phyloP scores from a whole-genome alignment of 371 early-diverging fungal species.

The Syncephalastrum sp. region DNA sequence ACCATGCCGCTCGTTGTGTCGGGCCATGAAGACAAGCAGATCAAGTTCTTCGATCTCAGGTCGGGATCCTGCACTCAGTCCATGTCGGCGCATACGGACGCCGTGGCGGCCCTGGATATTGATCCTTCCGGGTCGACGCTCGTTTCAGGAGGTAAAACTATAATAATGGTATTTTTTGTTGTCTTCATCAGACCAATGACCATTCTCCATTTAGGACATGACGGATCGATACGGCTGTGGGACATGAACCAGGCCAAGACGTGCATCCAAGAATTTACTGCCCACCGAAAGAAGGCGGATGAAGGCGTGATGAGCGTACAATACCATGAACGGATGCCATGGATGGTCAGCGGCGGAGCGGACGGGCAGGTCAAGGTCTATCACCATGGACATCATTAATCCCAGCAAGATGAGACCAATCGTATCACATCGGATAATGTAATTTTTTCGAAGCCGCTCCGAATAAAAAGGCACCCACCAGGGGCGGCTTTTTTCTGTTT shows the following conservation, averaged over 20 bases:
- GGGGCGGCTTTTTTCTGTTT: background rate
- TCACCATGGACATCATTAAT: slow-evolving; percentile 34
- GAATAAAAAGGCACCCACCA: background rate
- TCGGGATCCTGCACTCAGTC: slow-evolving; percentile 44
- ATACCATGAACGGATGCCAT: slow-evolving; percentile 64
- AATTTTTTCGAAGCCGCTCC: too few relatives aligned
- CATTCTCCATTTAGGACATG: slow-evolving; percentile 62
- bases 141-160: slow-evolving; percentile 67
- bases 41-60: slow-evolving; percentile 77
- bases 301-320: slow-evolving; percentile 75
- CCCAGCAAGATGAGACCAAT: too few relatives aligned
- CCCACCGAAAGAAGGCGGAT: slow-evolving; percentile 74
- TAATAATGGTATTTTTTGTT: background rate
- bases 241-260: slow-evolving; percentile 61
- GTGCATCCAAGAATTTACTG: slow-evolving; percentile 78
- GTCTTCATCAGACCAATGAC: background rate
- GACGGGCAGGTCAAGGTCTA: slow-evolving; percentile 71
- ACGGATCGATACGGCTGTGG: slow-evolving; percentile 81
- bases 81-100: slow-evolving; percentile 71
- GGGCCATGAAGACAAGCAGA: slow-evolving; percentile 78
- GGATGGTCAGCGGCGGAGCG: slow-evolving; percentile 78
- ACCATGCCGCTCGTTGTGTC: slow-evolving; percentile 71
- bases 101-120: slow-evolving; percentile 70
- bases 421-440: too few relatives aligned
- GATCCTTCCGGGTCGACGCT: slow-evolving; percentile 65